Evolutionary conservation across 345 rosid species (phyloP), one percentile per base, ranked within the genome.

Genomic region (Populus tremula): DNA sequence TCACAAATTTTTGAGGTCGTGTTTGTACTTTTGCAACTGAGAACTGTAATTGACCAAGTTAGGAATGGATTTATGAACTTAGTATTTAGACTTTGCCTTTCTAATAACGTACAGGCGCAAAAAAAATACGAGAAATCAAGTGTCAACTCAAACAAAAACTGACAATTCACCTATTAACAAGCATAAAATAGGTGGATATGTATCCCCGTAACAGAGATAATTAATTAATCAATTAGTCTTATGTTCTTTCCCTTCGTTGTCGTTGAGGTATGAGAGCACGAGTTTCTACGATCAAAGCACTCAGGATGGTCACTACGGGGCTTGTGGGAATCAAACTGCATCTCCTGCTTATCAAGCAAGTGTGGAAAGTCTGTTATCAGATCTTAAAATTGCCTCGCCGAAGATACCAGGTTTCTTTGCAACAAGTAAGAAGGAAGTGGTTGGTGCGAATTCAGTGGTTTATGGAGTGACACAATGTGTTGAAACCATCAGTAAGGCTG

Each of bases 381-480:
- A 86, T 23, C 87, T 88, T 66, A 50, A 69, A 62, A 69, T 29
- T 1, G 87, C 85, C 3, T 84, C 86, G 13, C 89, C 90, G 4
- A 81, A 53, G 41, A 86, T 84, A 31, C 67, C 71, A 2, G 84
- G 84, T 3, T 84, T 74, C 80, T 88, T 72, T 8, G 82, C 80
- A 1, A 86, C 90, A 0, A 81, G 73, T 36, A 81, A 63, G 62
- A 69, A 63, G 49, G 66, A 70, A 23, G 75, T 81, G 21, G 45
- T 31, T 6, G 73, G 76, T 13, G 66, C 65, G 5, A 75, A 79
- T 3, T 59, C 69, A 29, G 66, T 74, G 3, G 84, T 81, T 8
- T 84, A 88, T 27, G 90, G 72, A 1, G 67, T 82, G 39, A 82
- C 89, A 5, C 86, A 88, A 47, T 88, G 90, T 27, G 85, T 79